These are phyloP conservation scores for Exophiala dermatitidis DNA, from an alignment of 2,329 filamentous ascomycete genomes.

Conservation along the genomic window DNA sequence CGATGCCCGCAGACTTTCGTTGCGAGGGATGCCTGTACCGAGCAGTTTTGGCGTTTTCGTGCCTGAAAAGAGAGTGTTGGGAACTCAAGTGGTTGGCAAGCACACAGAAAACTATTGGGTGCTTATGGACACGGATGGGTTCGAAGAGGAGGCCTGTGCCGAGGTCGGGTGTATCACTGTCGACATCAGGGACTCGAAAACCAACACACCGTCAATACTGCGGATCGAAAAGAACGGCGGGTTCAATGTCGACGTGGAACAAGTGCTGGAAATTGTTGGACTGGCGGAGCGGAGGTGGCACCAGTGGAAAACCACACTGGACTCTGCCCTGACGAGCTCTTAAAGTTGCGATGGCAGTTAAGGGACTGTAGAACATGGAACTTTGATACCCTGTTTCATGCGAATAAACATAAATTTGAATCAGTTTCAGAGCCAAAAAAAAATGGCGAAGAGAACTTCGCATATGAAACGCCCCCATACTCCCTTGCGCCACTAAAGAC, in stretches of 20 bases:
- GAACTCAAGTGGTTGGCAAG: conserved; percentile 37
- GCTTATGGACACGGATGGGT: conserved; percentile 77
- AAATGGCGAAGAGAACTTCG: too few relatives aligned
- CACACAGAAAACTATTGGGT: conserved; percentile 57
- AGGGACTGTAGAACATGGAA: neutral
- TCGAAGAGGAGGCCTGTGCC: conserved; percentile 78
- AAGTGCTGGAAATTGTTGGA: conserved; percentile 54
- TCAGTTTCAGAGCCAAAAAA: too few relatives aligned
- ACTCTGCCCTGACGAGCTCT: conserved; percentile 3
- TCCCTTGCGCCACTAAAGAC: too few relatives aligned
- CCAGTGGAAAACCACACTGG: conserved; percentile 23
- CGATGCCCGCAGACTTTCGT: conserved; percentile 49
- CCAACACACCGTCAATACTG: conserved; percentile 50
- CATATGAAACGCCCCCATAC: too few relatives aligned
- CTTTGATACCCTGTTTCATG: neutral
- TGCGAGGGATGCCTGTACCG: conserved; percentile 65
- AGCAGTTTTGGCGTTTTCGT: conserved; percentile 74
- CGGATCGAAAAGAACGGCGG: conserved; percentile 81
- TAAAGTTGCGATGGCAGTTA: neutral
- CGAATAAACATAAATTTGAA: too few relatives aligned
- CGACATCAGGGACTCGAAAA: conserved; percentile 47
- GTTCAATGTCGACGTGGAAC: conserved; percentile 53
- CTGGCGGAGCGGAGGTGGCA: conserved; percentile 58
- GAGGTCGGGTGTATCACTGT: conserved; percentile 80
- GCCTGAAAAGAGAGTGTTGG: conserved; percentile 49